phyloP scores from a whole-genome alignment of 345 rosid genomes.

The Zanthoxylum bungeanum region DNA sequence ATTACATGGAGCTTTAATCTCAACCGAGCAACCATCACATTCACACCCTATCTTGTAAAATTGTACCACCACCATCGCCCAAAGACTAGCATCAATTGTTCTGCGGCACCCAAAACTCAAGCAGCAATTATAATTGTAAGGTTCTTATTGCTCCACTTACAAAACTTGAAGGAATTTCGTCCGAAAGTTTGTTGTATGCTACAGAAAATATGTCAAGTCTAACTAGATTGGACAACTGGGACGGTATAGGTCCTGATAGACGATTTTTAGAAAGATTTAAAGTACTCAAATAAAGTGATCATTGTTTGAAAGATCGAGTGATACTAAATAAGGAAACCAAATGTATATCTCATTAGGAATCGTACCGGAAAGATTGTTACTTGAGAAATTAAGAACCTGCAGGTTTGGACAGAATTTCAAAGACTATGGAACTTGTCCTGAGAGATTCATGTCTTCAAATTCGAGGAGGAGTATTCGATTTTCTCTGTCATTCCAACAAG shows the following conservation, averaged over 20 bases:
- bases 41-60: constrained; percentile 37
- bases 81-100: constrained; percentile 58
- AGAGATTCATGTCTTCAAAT: constrained; percentile 50
- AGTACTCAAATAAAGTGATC: constrained; percentile 44
- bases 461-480: constrained; percentile 54
- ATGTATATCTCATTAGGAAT: constrained; percentile 57
- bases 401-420: constrained; percentile 58
- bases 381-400: constrained; percentile 67
- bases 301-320: constrained; percentile 67
- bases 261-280: constrained; percentile 51
- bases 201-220: constrained; percentile 60
- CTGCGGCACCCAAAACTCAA: constrained; percentile 80
- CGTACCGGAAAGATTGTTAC: constrained; percentile 53
- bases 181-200: constrained; percentile 54
- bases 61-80: constrained; percentile 90
- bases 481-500: constrained; percentile 84
- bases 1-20: constrained; percentile 53
- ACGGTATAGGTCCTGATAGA: constrained; percentile 64
- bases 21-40: constrained; percentile 45
- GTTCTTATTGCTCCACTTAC: constrained; percentile 66
- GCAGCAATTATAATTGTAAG: constrained; percentile 75
- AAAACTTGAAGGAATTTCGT: constrained; percentile 67
- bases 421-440: constrained; percentile 62
- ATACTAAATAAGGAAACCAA: constrained; percentile 72
- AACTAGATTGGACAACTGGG: constrained; percentile 32